Conservation (phyloP, 2,329 filamentous ascomycete species). For the Saccharata proteae region DNA sequence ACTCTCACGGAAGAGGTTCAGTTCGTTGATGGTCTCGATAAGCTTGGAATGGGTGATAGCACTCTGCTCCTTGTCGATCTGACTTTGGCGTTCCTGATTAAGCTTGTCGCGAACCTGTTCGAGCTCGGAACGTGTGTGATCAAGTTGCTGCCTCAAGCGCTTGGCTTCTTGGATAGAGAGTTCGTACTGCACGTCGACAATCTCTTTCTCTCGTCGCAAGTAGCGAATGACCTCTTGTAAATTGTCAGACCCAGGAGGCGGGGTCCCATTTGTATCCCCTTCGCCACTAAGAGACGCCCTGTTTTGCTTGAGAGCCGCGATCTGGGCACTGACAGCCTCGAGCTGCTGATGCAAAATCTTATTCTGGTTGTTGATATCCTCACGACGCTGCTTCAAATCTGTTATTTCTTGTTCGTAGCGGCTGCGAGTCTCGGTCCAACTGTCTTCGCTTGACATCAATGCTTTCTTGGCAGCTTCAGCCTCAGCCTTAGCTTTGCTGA, state of each 20-base stretch:
- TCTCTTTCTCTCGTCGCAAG: conserved; percentile 90
- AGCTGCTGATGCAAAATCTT: conserved; percentile 81
- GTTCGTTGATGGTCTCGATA: conserved; percentile 87
- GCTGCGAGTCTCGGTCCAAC: conserved; percentile 73
- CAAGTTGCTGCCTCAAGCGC: conserved; percentile 77
- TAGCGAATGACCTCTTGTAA: conserved; percentile 86
- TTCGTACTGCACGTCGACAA: conserved; percentile 91
- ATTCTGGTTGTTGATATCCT: conserved; percentile 82
- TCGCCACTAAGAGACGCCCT: conserved; percentile 44
- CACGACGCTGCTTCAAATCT: conserved; percentile 65
- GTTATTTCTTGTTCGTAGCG: conserved; percentile 73
- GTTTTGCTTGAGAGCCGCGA: conserved; percentile 65
- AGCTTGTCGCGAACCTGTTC: conserved; percentile 83
- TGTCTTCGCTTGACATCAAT: conserved; percentile 68
- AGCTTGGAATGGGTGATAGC: conserved; percentile 77
- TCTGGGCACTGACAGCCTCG: conserved; percentile 69
- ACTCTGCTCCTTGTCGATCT: conserved; percentile 60
- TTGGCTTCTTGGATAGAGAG: conserved; percentile 79
- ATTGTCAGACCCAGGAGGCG: conserved; percentile 55
- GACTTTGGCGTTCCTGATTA: conserved; percentile 71
- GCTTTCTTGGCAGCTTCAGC: conserved; percentile 75
- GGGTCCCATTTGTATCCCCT: conserved; percentile 30
- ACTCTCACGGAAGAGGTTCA: conserved; percentile 93
- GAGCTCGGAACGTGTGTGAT: conserved; percentile 75
- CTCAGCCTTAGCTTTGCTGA: conserved; percentile 63